Evolutionary conservation across 2,329 filamentous ascomycete species (phyloP).

Genomic region (Fusarium pseudoanthophilum): DNA sequence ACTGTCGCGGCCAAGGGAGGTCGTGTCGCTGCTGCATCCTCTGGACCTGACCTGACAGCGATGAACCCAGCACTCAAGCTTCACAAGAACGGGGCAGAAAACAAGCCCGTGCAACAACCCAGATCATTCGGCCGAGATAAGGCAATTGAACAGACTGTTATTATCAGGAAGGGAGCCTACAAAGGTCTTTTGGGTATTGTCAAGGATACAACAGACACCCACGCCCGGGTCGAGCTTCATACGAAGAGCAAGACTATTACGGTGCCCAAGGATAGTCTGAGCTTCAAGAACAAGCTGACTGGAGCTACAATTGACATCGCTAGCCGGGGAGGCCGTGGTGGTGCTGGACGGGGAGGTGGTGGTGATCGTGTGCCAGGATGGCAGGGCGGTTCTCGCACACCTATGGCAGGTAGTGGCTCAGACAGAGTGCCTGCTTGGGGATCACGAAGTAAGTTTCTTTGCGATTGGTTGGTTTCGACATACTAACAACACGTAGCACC

Average conservation of each 20-base stretch:
- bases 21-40: slow-evolving; percentile 65
- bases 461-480: neutral
- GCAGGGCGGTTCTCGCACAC: slow-evolving; percentile 75
- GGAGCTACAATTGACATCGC: slow-evolving; percentile 82
- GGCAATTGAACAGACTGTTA: slow-evolving; percentile 90
- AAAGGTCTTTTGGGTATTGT: slow-evolving; percentile 96
- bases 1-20: slow-evolving; percentile 96
- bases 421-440: slow-evolving; percentile 84
- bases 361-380: slow-evolving; percentile 64
- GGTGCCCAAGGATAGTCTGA: slow-evolving; percentile 82
- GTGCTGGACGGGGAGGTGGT: slow-evolving; percentile 58
- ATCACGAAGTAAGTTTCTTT: slow-evolving; percentile 68
- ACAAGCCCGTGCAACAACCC: slow-evolving; percentile 69
- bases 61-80: slow-evolving; percentile 93
- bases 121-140: slow-evolving; percentile 83
- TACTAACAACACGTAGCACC: slow-evolving; percentile 58
- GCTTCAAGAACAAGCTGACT: slow-evolving; percentile 85
- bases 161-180: slow-evolving; percentile 85
- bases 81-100: slow-evolving; percentile 66
- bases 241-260: slow-evolving; percentile 93
- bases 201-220: slow-evolving; percentile 88
- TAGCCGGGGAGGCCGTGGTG: slow-evolving; percentile 60
- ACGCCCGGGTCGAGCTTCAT: slow-evolving; percentile 91
- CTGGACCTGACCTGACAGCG: slow-evolving; percentile 81
- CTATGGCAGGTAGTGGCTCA: slow-evolving; percentile 66